phyloP scores from a whole-genome alignment of 306 rosid species.

The cucumber (Cucumis sativus) region DNA sequence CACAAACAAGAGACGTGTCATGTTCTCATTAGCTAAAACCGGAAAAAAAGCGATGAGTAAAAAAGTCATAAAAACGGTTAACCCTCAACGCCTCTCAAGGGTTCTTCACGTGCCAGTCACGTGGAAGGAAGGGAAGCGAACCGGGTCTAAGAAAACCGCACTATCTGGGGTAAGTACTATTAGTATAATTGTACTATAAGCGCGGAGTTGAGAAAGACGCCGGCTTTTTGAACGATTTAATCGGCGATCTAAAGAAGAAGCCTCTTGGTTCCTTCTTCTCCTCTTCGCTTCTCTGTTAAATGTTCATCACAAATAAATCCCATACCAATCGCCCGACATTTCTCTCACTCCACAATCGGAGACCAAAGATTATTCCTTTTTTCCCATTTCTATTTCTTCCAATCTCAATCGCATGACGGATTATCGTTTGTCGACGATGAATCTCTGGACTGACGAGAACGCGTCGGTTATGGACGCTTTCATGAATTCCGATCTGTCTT shows the following conservation, averaged over 20 bases:
- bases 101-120: not conserved
- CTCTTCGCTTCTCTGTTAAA: not conserved
- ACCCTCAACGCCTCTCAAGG: not conserved
- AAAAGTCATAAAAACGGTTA: not conserved
- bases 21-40: not conserved
- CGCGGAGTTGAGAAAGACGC: not conserved
- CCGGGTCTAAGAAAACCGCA: not conserved
- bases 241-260: not conserved
- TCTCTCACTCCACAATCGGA: not conserved
- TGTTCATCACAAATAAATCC: not conserved
- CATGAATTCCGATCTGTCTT: constrained; percentile 65
- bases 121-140: not conserved
- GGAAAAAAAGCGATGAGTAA: not conserved
- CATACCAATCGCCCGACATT: not conserved
- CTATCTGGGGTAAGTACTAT: not conserved
- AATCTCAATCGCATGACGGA: constrained; percentile 30
- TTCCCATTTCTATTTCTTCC: not conserved
- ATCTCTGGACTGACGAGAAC: constrained; percentile 90
- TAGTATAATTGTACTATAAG: not conserved
- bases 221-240: not conserved
- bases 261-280: not conserved
- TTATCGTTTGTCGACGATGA: constrained; percentile 38
- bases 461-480: constrained; percentile 83
- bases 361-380: not conserved
- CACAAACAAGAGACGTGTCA: not conserved